These are phyloP conservation scores for Sporisorium reilianum DNA, from an alignment of 1,284 basidiomycete species.

Conservation along the genomic window DNA sequence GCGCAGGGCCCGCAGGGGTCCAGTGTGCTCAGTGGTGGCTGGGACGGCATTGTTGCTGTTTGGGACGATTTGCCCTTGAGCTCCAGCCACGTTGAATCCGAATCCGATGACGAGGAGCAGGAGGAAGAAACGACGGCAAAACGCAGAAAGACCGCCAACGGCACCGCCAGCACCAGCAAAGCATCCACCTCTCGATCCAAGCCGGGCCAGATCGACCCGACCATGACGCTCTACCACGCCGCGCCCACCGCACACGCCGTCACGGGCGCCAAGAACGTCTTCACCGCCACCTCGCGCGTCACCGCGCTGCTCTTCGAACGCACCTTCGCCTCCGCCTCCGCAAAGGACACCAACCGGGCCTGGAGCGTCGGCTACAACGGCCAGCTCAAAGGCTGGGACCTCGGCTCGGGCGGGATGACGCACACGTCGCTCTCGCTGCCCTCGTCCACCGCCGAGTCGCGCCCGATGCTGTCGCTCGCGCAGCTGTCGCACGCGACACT, in stretches of 20 bases:
- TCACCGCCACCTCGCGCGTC: constrained; percentile 54
- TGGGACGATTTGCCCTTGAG: constrained; percentile 49
- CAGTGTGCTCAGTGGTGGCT: constrained; percentile 53
- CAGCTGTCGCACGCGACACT: constrained; percentile 38
- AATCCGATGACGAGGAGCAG: constrained; percentile 21
- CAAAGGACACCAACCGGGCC: constrained; percentile 30
- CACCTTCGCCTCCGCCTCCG: background rate
- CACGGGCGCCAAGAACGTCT: constrained; percentile 39
- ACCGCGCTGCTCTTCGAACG: constrained; percentile 44
- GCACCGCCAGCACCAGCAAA: constrained; percentile 15
- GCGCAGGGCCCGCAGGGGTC: constrained; percentile 18
- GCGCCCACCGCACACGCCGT: constrained; percentile 20
- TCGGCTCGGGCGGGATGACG: constrained; percentile 36
- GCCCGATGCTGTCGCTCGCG: constrained; percentile 51
- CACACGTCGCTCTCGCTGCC: constrained; percentile 32
- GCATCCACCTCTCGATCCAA: background rate
- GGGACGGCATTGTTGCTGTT: constrained; percentile 63
- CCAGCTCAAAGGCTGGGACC: constrained; percentile 60
- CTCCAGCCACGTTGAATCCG: constrained; percentile 1
- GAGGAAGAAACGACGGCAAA: constrained; percentile 27
- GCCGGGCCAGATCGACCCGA: constrained; percentile 24
- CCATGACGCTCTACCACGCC: constrained; percentile 38
- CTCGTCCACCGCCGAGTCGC: constrained; percentile 15
- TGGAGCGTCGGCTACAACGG: constrained; percentile 65
- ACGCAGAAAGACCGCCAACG: constrained; percentile 35